Percentiles rank a stretch among this genome's conserved stretches.
phyloP scores from a whole-genome alignment of 371 early-diverging fungal species.

The Rhizopus microsporus region DNA sequence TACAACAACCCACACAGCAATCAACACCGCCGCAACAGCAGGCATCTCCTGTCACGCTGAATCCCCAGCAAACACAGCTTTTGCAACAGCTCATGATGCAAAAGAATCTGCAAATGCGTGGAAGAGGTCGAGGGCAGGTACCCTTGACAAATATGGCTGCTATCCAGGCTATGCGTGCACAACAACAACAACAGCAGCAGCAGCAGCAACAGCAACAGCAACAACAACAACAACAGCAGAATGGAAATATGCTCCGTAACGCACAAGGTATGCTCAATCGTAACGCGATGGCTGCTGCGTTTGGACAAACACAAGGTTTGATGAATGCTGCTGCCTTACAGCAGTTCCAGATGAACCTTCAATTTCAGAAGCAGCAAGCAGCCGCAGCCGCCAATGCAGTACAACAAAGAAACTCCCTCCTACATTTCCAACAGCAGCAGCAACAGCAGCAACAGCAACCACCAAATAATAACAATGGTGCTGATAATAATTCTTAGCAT shows the following conservation, averaged over 20 bases:
- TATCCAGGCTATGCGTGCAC: constrained; percentile 23
- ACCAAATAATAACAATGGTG: constrained; percentile 9
- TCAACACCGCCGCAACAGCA: constrained; percentile 11
- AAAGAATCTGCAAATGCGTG: constrained; percentile 25
- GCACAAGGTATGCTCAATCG: background rate
- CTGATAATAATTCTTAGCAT: background rate
- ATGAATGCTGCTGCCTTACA: constrained; percentile 19
- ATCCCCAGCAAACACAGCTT: constrained; percentile 31
- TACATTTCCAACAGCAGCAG: constrained; percentile 16
- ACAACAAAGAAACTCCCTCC: constrained; percentile 32
- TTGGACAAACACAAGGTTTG: background rate
- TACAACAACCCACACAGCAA: constrained; percentile 5
- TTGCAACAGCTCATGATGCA: constrained; percentile 42
- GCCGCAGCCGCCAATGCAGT: constrained; percentile 21
- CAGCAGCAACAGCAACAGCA: constrained; percentile 17
- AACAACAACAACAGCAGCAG: constrained; percentile 15
- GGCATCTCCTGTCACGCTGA: constrained; percentile 19
- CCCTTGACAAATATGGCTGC: constrained; percentile 34
- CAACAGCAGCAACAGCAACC: constrained; percentile 18
- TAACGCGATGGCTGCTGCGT: background rate
- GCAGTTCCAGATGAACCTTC: constrained; percentile 38
- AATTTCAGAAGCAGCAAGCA: constrained; percentile 35
- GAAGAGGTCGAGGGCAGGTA: constrained; percentile 32
- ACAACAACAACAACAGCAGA: constrained; percentile 13
- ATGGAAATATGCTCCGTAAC: background rate